Evolutionary conservation across 805 yeast genomes (phyloP).

Genomic region (Teunomyces gatunensis): DNA sequence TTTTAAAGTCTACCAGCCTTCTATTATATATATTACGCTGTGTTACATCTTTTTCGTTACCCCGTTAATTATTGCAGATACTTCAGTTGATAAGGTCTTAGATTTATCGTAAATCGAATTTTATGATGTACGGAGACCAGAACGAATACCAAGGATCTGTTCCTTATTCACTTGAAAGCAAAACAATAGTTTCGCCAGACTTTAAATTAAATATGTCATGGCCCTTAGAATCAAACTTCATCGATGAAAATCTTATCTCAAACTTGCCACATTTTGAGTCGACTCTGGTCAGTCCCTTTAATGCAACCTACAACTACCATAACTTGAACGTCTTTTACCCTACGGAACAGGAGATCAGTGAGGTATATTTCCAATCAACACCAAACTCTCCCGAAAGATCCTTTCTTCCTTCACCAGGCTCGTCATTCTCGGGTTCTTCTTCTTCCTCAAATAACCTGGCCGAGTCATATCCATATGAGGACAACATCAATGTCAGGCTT

Average conservation of each 20-base stretch:
- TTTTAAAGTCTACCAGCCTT: not conserved
- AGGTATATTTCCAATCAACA: not conserved
- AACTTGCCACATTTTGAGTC: not conserved
- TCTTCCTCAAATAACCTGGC: not conserved
- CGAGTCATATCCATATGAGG: not conserved
- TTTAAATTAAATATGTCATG: not conserved
- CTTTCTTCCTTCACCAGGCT: not conserved
- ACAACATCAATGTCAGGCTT: constrained; percentile 8
- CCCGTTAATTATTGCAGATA: not conserved
- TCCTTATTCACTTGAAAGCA: not conserved
- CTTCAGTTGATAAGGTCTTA: too few relatives aligned
- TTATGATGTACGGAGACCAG: not conserved
- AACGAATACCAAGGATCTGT: not conserved
- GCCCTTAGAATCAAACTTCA: not conserved
- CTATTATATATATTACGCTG: not conserved
- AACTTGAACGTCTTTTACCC: not conserved
- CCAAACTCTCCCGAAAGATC: not conserved
- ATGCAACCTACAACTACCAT: not conserved
- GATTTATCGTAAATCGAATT: too few relatives aligned
- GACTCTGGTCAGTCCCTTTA: not conserved
- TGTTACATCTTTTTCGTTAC: not conserved
- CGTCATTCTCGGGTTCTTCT: not conserved
- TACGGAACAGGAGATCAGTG: not conserved
- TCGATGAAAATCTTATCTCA: not conserved
- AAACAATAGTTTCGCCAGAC: not conserved